Conservation (phyloP, 1,139 yeast species). For the Protomyces lactucae-debilis region DNA sequence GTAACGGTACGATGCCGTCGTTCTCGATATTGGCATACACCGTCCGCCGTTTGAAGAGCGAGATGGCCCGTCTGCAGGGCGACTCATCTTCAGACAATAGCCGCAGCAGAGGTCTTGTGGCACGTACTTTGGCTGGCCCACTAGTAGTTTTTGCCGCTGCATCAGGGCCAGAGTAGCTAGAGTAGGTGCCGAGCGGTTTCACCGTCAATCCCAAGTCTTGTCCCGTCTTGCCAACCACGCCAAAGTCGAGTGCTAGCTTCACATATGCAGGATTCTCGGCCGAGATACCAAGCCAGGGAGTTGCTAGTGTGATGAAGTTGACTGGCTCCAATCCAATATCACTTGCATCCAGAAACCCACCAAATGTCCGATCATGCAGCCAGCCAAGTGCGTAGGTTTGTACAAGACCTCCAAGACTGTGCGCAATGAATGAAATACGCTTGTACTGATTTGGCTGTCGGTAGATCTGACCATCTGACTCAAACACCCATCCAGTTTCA, state of each 20-base stretch:
- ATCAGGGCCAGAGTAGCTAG: background rate
- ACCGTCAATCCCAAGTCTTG: constrained; percentile 74
- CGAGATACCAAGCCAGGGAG: constrained; percentile 82
- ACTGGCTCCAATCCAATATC: constrained; percentile 54
- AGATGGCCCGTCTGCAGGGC: constrained; percentile 64
- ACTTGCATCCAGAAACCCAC: constrained; percentile 48
- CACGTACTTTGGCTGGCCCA: constrained; percentile 2
- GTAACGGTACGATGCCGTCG: constrained; percentile 89
- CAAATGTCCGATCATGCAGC: constrained; percentile 46
- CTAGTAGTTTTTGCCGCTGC: constrained; percentile 1
- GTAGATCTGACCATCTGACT: background rate
- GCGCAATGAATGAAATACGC: constrained; percentile 81
- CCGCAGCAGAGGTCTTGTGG: constrained; percentile 57
- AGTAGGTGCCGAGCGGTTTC: constrained; percentile 26
- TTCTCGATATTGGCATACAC: constrained; percentile 73
- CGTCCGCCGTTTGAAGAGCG: constrained; percentile 62
- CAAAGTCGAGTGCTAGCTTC: constrained; percentile 76
- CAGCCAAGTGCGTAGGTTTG: constrained; percentile 91
- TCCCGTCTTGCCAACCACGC: constrained; percentile 90
- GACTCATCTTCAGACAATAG: constrained; percentile 64
- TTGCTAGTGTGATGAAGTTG: constrained; percentile 79
- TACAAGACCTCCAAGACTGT: constrained; percentile 85
- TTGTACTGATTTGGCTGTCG: constrained; percentile 38
- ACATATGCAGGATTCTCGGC: constrained; percentile 85
- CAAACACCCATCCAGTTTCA: constrained; percentile 28